Evolutionary conservation across 108 stramenopile species (phyloP).

Genomic region (Skeletonema menzelii): DNA sequence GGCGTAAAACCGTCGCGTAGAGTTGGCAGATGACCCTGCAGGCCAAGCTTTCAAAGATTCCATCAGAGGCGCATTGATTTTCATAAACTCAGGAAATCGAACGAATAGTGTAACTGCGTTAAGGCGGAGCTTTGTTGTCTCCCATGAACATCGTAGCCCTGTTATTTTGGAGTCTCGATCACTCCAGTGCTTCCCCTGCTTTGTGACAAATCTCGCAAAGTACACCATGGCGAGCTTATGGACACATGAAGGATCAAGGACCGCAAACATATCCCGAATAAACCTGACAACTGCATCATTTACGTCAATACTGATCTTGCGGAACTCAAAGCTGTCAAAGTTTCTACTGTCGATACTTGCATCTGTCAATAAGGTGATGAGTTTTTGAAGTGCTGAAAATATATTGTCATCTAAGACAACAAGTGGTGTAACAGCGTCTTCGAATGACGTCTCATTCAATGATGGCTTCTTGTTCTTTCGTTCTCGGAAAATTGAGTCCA

Average conservation of each 20-base stretch:
- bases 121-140: conserved; percentile 75
- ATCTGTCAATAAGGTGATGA: conserved; percentile 77
- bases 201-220: conserved; percentile 70
- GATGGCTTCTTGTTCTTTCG: conserved; percentile 17
- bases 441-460: conserved; percentile 11
- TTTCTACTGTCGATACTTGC: conserved; percentile 83
- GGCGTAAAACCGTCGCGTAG: conserved; percentile 59
- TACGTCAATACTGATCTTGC: conserved; percentile 84
- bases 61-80: conserved; percentile 75
- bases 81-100: conserved; percentile 78
- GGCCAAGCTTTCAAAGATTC: conserved; percentile 56
- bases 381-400: conserved; percentile 54
- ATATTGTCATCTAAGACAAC: conserved; percentile 72
- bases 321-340: conserved; percentile 83
- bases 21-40: conserved; percentile 22
- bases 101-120: conserved; percentile 84
- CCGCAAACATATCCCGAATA: conserved; percentile 80
- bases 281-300: conserved; percentile 85
- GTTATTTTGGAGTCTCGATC: conserved; percentile 76
- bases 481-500: conserved; percentile 52
- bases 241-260: conserved; percentile 64
- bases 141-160: conserved; percentile 84
- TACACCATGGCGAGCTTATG: conserved; percentile 74
- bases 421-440: conserved; percentile 49
- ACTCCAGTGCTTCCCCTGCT: conserved; percentile 73